Evolutionary conservation across 2,329 filamentous ascomycete genomes (phyloP).

Genomic region (Paramyrothecium roridum): DNA sequence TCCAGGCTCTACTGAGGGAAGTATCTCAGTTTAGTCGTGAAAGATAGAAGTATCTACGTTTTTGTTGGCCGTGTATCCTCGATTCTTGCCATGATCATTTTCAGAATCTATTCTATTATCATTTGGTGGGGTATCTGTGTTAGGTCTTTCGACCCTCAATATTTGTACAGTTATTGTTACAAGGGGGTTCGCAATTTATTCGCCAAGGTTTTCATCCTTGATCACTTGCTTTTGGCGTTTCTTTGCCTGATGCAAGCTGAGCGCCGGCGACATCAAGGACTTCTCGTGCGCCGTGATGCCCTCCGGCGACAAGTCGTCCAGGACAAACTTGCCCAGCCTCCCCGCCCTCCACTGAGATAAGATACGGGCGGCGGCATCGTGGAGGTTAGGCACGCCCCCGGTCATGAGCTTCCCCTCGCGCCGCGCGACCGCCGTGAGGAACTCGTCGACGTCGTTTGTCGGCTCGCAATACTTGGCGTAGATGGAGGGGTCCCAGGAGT

Average conservation of each 20-base stretch:
- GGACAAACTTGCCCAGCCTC: slow-evolving; percentile 68
- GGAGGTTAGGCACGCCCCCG: slow-evolving; percentile 67
- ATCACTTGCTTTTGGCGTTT: slow-evolving; percentile 62
- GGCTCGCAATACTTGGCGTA: slow-evolving; percentile 65
- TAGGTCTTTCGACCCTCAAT: background rate
- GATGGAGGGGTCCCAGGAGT: slow-evolving; percentile 57
- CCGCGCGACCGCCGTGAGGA: slow-evolving; percentile 68
- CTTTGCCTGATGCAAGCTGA: slow-evolving; percentile 67
- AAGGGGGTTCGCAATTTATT: slow-evolving; percentile 5
- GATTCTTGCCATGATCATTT: too few relatives aligned
- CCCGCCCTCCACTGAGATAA: slow-evolving; percentile 81
- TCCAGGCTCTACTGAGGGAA: background rate
- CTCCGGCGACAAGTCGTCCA: slow-evolving; percentile 71
- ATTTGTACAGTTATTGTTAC: background rate
- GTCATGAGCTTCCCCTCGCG: slow-evolving; percentile 74
- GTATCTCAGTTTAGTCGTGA: background rate
- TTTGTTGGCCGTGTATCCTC: too few relatives aligned
- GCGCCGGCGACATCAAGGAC: slow-evolving; percentile 39
- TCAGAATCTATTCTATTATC: too few relatives aligned
- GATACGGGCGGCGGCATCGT: slow-evolving; percentile 74
- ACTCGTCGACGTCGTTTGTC: slow-evolving; percentile 77
- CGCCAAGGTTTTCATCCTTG: slow-evolving; percentile 37
- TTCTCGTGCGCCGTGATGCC: slow-evolving; percentile 48
- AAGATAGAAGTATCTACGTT: background rate
- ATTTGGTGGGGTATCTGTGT: background rate